These are phyloP conservation scores for Lasiodiplodia citricola DNA, from an alignment of 2,329 filamentous ascomycete species.

Conservation along the genomic window DNA sequence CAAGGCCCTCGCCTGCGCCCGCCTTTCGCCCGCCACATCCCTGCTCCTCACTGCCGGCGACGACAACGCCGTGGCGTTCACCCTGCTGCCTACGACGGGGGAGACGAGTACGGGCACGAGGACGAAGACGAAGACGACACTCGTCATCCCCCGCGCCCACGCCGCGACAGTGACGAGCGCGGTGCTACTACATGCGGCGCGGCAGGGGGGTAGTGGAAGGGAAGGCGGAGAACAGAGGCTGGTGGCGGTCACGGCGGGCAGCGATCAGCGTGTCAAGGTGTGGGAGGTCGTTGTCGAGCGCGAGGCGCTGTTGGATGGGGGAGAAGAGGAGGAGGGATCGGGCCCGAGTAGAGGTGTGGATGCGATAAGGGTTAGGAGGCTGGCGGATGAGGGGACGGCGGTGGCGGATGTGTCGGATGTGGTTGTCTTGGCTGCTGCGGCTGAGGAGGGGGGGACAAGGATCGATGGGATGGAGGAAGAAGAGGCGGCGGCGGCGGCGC, in stretches of 20 bases:
- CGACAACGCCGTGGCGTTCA: slow-evolving; percentile 77
- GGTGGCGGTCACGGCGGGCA: slow-evolving; percentile 45
- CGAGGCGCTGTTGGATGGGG: neutral
- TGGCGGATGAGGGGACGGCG: slow-evolving; percentile 11
- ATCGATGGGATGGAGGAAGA: neutral
- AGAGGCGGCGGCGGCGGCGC: neutral
- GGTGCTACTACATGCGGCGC: slow-evolving; percentile 48
- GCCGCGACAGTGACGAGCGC: slow-evolving; percentile 70
- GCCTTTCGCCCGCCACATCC: slow-evolving; percentile 37
- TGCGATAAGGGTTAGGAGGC: neutral
- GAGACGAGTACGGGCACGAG: neutral
- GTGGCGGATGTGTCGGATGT: slow-evolving; percentile 26
- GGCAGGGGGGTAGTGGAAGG: neutral
- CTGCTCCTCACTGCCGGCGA: slow-evolving; percentile 81
- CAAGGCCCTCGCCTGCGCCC: slow-evolving; percentile 58
- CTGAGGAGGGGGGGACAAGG: neutral
- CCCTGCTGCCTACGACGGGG: slow-evolving; percentile 43
- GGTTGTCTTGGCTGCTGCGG: neutral
- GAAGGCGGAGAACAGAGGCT: slow-evolving; percentile 2
- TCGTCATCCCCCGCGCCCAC: slow-evolving; percentile 65
- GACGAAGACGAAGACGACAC: slow-evolving; percentile 30
- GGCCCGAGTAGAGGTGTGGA: neutral
- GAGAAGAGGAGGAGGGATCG: neutral
- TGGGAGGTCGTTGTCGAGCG: slow-evolving; percentile 46
- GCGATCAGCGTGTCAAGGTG: slow-evolving; percentile 56